Evolutionary conservation across 2,329 filamentous ascomycete genomes (phyloP).

Genomic region (Colletotrichum sp.): DNA sequence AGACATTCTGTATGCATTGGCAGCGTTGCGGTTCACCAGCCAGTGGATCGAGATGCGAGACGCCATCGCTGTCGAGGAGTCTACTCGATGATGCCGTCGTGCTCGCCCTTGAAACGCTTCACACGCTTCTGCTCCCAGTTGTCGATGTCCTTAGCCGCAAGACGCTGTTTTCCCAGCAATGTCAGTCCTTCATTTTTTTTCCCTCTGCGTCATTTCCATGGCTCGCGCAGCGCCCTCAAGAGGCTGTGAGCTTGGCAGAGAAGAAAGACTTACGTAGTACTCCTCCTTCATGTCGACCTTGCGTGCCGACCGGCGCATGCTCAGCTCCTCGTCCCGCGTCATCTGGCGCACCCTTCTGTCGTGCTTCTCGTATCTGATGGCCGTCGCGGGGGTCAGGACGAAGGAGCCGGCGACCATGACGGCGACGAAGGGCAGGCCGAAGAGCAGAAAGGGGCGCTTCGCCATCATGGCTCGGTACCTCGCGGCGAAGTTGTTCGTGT

Average conservation of each 20-base stretch:
- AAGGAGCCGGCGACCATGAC: conserved; percentile 94
- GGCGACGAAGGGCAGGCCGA: conserved; percentile 89
- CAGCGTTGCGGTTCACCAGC: not conserved
- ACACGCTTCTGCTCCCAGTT: conserved; percentile 98
- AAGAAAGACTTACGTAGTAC: conserved; percentile 72
- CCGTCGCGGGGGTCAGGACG: conserved; percentile 91
- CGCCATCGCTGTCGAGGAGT: not conserved
- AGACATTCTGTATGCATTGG: not conserved
- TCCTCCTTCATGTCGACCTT: conserved; percentile 84
- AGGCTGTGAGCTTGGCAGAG: not conserved
- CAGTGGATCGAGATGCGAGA: conserved; percentile 5
- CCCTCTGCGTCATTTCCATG: conserved; percentile 22
- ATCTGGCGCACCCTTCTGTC: conserved; percentile 89
- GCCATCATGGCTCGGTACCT: conserved; percentile 78
- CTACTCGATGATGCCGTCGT: conserved; percentile 75
- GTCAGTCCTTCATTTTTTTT: conserved; percentile 25
- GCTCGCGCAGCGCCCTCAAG: not conserved
- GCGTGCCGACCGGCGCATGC: conserved; percentile 73
- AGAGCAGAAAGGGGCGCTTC: conserved; percentile 86
- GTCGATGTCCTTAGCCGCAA: conserved; percentile 90
- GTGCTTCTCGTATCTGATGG: conserved; percentile 90
- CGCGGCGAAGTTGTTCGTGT: conserved; percentile 72
- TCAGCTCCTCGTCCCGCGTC: conserved; percentile 84
- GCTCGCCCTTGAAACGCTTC: conserved; percentile 86
- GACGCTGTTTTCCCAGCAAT: conserved; percentile 61